Base-by-base conservation (phyloP, 140 eudicot genomes). In the Stevia rebaudiana region DNA sequence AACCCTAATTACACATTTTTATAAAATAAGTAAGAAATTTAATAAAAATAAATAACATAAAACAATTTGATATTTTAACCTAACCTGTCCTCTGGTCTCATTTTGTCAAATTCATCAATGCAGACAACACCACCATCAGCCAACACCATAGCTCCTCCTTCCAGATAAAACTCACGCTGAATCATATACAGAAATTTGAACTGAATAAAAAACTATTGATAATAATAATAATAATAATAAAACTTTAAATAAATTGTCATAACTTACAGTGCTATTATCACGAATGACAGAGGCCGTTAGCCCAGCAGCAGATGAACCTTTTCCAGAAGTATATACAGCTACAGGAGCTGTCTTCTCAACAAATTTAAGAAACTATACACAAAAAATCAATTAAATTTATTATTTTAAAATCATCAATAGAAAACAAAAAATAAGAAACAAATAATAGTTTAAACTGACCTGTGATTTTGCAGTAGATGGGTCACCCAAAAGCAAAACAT, bases 221-320 rank as follows among this genome's bases (percentile, higher is more conserved):
- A 44, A 36, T 49, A 63, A 62, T 43, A 49, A 67, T 19, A 44
- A 36, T 24, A 18, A 11, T 11, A 35, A 24, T 33, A 50, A 18
- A 18, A 23, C 63, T 35, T 46, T 11, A 25, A 11, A 13, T 56
- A 62, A 13, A 17, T n/a, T 17, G 57, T 25, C 18, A 31, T 23
- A 53, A 19, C 94, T 83, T 74, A 94, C 99, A 47, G 99, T 71
- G 74, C 99, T 84, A 73, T 78, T 94, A 58, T 94, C 97, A 39
- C 87, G 89, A 54, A 94, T 89, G 15, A 94, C 99, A 65, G 99
- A 94, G 62, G 99, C 99, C 8, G 99, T 94, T 52, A 94, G 94
- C 76, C 97, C 99, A 63, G 99, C 99, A 59, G 99, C 99, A 65
- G 99, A 94, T 53, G 99, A 94, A n/a, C 99, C 99, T 82, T 94